These are phyloP conservation scores for Euptelea pleiosperma DNA, from an alignment of 164 flowering plant species.

Conservation along the genomic window DNA sequence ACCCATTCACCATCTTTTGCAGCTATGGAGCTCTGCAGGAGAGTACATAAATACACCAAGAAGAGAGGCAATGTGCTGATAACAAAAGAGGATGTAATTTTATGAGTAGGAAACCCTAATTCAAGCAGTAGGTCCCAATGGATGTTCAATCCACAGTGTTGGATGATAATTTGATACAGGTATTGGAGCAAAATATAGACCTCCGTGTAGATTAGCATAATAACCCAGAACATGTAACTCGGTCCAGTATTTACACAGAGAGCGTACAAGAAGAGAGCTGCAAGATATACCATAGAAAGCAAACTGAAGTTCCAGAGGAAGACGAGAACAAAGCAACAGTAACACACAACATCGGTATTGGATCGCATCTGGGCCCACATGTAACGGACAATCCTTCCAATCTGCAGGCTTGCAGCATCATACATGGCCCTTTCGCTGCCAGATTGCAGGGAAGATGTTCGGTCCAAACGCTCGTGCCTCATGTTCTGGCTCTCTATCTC, in stretches of 20 bases:
- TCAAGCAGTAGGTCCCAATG: conserved; percentile 44
- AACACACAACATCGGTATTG: conserved; percentile 89
- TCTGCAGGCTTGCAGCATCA: conserved; percentile 59
- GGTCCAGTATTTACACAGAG: conserved; percentile 93
- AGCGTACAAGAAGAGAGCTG: conserved; percentile 90
- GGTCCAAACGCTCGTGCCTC: conserved; percentile 32
- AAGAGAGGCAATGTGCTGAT: conserved; percentile 83
- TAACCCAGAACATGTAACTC: conserved; percentile 74
- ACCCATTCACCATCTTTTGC: conserved; percentile 87
- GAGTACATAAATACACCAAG: conserved; percentile 86
- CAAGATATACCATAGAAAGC: conserved; percentile 91
- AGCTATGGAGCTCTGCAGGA: conserved; percentile 87
- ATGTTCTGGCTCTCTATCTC: conserved; percentile 48
- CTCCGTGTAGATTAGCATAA: conserved; percentile 91
- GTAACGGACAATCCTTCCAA: conserved; percentile 67
- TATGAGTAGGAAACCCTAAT: conserved; percentile 72
- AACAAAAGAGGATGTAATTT: conserved; percentile 79
- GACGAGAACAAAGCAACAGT: conserved; percentile 80
- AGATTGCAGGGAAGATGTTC: conserved; percentile 63
- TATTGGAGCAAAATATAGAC: conserved; percentile 75
- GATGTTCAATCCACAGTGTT: conserved; percentile 70
- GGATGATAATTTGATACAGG: conserved; percentile 87
- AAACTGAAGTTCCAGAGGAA: conserved; percentile 98
- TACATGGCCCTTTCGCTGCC: conserved; percentile 43
- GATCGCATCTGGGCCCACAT: conserved; percentile 90